These are phyloP conservation scores for Russula dissimulans DNA, from an alignment of 768 basidiomycete genomes.

Conservation along the genomic window DNA sequence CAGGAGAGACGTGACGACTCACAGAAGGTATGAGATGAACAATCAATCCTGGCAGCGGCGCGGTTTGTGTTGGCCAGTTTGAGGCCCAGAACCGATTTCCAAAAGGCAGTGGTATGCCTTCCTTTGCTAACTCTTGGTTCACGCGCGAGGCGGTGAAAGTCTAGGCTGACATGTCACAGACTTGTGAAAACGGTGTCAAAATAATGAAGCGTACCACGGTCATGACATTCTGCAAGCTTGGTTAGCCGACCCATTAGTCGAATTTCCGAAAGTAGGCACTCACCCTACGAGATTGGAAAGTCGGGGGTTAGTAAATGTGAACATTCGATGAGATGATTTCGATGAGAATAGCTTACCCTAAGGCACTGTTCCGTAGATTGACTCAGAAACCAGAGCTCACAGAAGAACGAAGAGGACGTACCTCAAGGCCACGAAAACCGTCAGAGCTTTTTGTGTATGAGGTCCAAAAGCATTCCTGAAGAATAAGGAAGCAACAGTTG, in stretches of 20 bases:
- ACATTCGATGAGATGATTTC: no score
- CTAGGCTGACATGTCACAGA: conserved; percentile 21
- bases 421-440: conserved; percentile 51
- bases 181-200: neutral
- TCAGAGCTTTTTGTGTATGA: conserved; percentile 42
- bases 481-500: conserved; percentile 50
- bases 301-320: neutral
- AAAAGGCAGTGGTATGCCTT: conserved; percentile 54
- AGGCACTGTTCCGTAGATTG: conserved; percentile 24
- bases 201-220: neutral
- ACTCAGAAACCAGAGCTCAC: neutral
- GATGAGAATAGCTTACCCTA: conserved; percentile 23
- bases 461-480: conserved; percentile 52
- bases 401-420: conserved; percentile 15
- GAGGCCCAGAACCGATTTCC: conserved; percentile 54
- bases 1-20: conserved; percentile 7
- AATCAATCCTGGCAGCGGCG: conserved; percentile 48
- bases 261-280: neutral
- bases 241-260: neutral
- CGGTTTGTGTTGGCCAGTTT: conserved; percentile 51
- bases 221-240: conserved; percentile 7
- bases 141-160: conserved; percentile 43
- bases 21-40: conserved; percentile 48
- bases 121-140: conserved; percentile 56
- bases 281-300: neutral